Conservation (phyloP, 2,329 filamentous ascomycete species). For the Aspergillus terreus region DNA sequence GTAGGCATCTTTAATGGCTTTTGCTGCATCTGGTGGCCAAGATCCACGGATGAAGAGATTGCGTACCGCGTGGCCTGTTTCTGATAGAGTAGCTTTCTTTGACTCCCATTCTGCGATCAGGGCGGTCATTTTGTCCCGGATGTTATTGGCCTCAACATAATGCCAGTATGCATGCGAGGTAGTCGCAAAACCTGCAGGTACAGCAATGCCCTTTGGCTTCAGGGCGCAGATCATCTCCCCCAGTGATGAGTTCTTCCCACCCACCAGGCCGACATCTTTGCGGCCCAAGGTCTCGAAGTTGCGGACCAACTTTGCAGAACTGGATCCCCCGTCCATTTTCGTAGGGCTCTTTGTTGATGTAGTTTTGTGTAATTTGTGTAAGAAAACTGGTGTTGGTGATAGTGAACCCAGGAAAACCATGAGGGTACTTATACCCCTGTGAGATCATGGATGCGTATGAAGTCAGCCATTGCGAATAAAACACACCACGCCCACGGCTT, state of each 20-base stretch:
- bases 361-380: no score
- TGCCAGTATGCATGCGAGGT: background rate
- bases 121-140: background rate
- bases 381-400: no score
- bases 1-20: background rate
- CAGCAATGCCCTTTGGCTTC: background rate
- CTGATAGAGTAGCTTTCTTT: background rate
- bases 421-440: no score
- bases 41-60: background rate
- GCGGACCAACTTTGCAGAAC: no score
- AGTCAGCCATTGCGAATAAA: no score
- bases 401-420: no score
- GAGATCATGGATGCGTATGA: no score
- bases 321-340: no score
- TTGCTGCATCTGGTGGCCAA: background rate
- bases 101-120: background rate
- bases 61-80: background rate
- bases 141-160: background rate
- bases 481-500: no score
- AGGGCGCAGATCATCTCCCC: constrained; percentile 38
- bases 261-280: constrained; percentile 27
- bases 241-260: constrained; percentile 39
- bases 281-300: no score
- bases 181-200: background rate
- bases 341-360: no score